Conservation (phyloP, 371 early-diverging fungal genomes). For the Mortierella sp. region DNA sequence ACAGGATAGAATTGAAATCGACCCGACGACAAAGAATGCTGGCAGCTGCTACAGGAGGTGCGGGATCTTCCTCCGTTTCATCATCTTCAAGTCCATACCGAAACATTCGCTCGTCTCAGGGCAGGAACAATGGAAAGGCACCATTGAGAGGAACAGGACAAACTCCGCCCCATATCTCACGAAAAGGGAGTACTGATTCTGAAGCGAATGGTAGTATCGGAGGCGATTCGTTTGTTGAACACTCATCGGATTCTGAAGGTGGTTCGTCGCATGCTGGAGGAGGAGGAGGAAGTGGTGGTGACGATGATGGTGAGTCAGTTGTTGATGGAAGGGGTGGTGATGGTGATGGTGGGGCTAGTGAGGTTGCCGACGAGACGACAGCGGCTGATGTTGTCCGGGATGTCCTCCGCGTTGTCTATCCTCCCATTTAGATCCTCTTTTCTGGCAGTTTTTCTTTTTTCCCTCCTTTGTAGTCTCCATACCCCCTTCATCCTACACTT, state of each 20-base stretch:
- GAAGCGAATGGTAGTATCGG: slow-evolving; percentile 22
- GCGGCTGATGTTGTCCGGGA: slow-evolving; percentile 42
- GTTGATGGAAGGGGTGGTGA: background rate
- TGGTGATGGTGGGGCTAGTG: background rate
- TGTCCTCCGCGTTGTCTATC: slow-evolving; percentile 36
- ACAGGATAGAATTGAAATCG: slow-evolving; percentile 59
- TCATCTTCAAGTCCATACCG: background rate
- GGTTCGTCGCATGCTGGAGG: background rate
- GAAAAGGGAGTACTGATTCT: slow-evolving; percentile 16
- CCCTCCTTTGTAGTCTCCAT: background rate
- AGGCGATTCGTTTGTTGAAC: slow-evolving; percentile 31
- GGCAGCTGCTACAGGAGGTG: background rate
- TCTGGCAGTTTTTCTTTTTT: background rate
- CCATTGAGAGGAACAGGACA: slow-evolving; percentile 4
- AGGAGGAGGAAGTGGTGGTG: background rate
- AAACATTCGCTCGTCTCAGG: background rate
- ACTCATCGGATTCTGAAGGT: slow-evolving; percentile 27
- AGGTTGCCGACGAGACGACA: slow-evolving; percentile 19
- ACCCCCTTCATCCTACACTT: background rate
- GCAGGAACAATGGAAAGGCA: slow-evolving; percentile 7
- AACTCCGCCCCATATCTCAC: background rate
- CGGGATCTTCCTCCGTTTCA: background rate
- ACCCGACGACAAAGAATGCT: slow-evolving; percentile 23
- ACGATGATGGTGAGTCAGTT: background rate
- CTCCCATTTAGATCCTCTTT: slow-evolving; percentile 27